Percentiles rank a stretch among this genome's conserved stretches.
Conservation (phyloP, 2,329 filamentous ascomycete genomes). For the Esteya vermicola region DNA sequence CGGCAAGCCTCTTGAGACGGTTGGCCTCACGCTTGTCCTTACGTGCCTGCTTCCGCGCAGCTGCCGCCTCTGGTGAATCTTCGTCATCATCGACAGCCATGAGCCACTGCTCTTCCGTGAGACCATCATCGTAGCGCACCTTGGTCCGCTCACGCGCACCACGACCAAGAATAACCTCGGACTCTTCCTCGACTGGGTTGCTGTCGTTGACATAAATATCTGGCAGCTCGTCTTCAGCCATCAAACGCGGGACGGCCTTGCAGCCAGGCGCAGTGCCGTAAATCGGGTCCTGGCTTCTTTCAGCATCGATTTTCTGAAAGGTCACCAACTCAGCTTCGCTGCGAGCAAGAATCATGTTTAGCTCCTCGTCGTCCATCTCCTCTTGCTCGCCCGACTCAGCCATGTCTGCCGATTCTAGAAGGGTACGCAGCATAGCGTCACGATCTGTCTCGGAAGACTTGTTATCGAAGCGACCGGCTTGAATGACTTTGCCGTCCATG, state of each 20-base stretch:
- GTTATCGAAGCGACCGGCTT: slow-evolving; percentile 98
- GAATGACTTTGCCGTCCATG: slow-evolving; percentile 99
- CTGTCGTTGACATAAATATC: slow-evolving; percentile 89
- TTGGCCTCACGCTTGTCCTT: slow-evolving; percentile 70
- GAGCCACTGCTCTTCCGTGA: slow-evolving; percentile 98
- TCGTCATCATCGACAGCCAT: slow-evolving; percentile 97
- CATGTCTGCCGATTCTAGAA: slow-evolving; percentile 72
- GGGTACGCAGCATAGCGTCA: slow-evolving; percentile 87
- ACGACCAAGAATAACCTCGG: slow-evolving; percentile 64
- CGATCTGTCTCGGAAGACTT: slow-evolving; percentile 97
- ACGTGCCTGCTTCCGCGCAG: slow-evolving; percentile 74
- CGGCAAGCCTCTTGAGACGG: slow-evolving; percentile 44
- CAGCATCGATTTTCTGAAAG: slow-evolving; percentile 75
- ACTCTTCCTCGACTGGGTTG: slow-evolving; percentile 67
- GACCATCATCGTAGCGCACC: slow-evolving; percentile 90
- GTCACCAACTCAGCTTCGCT: slow-evolving; percentile 61
- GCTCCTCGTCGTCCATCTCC: slow-evolving; percentile 96
- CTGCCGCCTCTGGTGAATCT: slow-evolving; percentile 83
- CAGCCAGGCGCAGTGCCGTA: slow-evolving; percentile 57
- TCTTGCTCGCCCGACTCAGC: slow-evolving; percentile 63
- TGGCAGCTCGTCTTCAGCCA: slow-evolving; percentile 76
- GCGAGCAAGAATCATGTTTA: slow-evolving; percentile 88
- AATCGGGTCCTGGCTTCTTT: slow-evolving; percentile 47
- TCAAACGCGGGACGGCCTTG: slow-evolving; percentile 61
- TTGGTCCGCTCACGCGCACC: slow-evolving; percentile 89